Percentiles rank a stretch among this genome's conserved stretches.
Conservation (phyloP, 1,284 basidiomycete genomes). For the Lignosus rhinocerotis region DNA sequence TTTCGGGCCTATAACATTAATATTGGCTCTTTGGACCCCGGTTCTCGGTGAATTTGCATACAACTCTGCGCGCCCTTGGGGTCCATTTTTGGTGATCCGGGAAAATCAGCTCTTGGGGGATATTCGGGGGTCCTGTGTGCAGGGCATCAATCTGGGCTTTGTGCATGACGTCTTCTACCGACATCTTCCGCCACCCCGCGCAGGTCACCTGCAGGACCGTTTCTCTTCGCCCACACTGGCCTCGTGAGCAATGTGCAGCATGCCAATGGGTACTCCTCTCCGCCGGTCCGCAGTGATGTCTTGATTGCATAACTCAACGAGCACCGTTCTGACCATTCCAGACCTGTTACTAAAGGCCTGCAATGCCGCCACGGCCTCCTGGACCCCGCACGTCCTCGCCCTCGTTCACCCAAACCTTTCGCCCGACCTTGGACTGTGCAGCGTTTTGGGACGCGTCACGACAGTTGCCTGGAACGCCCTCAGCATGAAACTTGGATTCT, state of each 20-base stretch:
- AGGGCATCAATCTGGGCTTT: not conserved
- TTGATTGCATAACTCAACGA: constrained; percentile 5
- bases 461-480: constrained; percentile 10
- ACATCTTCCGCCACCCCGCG: constrained; percentile 6
- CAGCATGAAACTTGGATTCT: constrained; percentile 27
- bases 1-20: no score
- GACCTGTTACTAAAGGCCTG: constrained; percentile 17
- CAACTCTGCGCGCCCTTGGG: no score
- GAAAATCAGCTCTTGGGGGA: no score
- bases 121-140: no score
- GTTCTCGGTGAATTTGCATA: no score
- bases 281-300: constrained; percentile 18
- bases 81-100: no score
- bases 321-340: not conserved
- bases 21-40: no score
- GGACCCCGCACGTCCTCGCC: constrained; percentile 4
- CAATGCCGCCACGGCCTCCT: not conserved
- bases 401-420: not conserved
- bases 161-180: constrained; percentile 1
- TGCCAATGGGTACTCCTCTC: constrained; percentile 15
- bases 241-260: constrained; percentile 20
- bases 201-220: constrained; percentile 24
- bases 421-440: not conserved
- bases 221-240: constrained; percentile 4
- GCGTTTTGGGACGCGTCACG: constrained; percentile 3